Conservation (phyloP, 106 monocot species). For the Agapanthus africanus region DNA sequence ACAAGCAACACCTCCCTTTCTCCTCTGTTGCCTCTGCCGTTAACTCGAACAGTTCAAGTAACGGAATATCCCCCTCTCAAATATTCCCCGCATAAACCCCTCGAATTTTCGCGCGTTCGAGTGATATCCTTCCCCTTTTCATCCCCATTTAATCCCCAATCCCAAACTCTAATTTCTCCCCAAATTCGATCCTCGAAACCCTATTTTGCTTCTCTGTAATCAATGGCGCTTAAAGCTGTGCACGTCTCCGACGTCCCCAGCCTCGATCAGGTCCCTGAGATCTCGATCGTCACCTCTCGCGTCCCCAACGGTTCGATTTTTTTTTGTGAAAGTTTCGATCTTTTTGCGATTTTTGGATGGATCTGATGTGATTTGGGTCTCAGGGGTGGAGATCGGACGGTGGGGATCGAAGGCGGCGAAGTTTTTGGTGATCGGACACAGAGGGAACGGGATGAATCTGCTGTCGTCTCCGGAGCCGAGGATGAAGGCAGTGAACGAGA, state of each 20-base stretch:
- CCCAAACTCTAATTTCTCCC: no score
- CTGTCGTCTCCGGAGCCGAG: conserved; percentile 62
- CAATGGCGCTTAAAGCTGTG: conserved; percentile 40
- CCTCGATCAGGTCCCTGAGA: conserved; percentile 38
- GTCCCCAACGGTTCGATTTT: background rate
- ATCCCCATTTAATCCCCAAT: background rate
- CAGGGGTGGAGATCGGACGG: conserved; percentile 9
- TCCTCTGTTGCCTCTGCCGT: background rate
- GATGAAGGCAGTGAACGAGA: conserved; percentile 74
- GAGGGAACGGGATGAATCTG: conserved; percentile 92
- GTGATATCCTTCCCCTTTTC: background rate
- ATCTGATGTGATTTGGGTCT: background rate
- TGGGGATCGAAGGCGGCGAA: conserved; percentile 11
- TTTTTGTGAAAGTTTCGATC: no score
- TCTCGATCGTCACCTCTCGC: conserved; percentile 3
- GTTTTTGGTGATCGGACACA: conserved; percentile 75
- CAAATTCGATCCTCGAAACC: no score
- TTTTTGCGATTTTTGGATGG: no score
- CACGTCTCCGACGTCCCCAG: conserved; percentile 47
- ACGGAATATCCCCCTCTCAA: background rate
- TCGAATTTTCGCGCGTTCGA: background rate
- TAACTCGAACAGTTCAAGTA: background rate
- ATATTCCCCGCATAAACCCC: conserved; percentile 20
- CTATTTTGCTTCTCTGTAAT: background rate
- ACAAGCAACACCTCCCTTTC: background rate